Evolutionary conservation across 177 flowering plant genomes (phyloP), one percentile per base, ranked within the genome.

Genomic region (Vitis hybrid): DNA sequence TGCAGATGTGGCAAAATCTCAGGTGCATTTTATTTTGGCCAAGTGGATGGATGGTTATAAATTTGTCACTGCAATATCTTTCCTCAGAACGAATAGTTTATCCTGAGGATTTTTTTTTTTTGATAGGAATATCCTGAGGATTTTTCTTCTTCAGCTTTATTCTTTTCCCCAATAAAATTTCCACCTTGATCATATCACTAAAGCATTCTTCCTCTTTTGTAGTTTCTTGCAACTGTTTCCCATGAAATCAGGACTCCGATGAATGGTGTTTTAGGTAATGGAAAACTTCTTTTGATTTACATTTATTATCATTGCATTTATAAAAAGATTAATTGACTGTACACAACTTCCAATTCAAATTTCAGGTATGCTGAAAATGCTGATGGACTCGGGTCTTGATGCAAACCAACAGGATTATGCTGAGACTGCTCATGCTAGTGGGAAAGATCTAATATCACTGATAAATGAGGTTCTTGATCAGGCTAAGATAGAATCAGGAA

Each of bases 171-270:
- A 73, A 21, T 6, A 55, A 14, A 66, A 54, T 17, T 58, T 24
- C 32, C 57, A 8, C 35, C 3, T 35, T 71, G 10, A 2, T 72
- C 2, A 2, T 56, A 18, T 21, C 41, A 18, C 30, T 68, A 21
- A 75, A 48, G 9, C 53, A 6, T 65, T 69, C 18, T 64, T 63
- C 58, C 63, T 68, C 56, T 80, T 76, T 75, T 84, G 85, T 72
- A 94, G 98, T 95, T 95, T 81, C 91, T 95, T 13, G 98, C 99
- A 32, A 95, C 96, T 3, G 97, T 95, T 67, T 95, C 99, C 53
- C 99, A 95, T 67, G 99, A 95, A 81, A 95, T 95, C 70, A 83
- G 99, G 79, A 93, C 97, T 74, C 99, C 99, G 30, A 95, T 95
- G 97, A 88, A 88, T 74, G 98, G 99, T 71, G 97, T 95, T 71